phyloP scores from a whole-genome alignment of 2,329 filamentous ascomycete genomes.

The Aspergillus fructus region DNA sequence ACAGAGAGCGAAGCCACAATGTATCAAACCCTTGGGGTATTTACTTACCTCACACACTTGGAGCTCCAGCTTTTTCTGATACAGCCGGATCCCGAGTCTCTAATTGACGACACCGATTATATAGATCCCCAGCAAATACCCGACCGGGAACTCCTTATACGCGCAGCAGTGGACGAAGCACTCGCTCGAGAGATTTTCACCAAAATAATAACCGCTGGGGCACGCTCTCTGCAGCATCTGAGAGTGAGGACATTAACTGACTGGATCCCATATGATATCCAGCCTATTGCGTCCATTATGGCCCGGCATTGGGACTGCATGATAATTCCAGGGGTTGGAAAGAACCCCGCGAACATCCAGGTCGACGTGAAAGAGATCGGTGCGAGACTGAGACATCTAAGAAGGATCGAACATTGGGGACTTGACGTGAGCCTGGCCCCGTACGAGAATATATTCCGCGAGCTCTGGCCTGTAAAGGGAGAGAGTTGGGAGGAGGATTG shows the following conservation, averaged over 20 bases:
- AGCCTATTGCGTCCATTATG: background rate
- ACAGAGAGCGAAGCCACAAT: background rate
- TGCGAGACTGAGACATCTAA: background rate
- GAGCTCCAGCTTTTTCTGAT: background rate
- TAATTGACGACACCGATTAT: background rate
- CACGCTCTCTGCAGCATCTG: background rate
- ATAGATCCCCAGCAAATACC: background rate
- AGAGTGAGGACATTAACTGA: background rate
- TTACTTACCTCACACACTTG: background rate
- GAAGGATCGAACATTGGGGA: background rate
- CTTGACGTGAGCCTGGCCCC: background rate
- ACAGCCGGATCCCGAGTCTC: background rate
- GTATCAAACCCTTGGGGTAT: background rate
- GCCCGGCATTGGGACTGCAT: background rate
- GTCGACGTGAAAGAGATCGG: background rate
- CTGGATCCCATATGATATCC: background rate
- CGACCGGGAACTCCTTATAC: background rate
- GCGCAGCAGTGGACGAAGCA: background rate
- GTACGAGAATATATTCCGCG: background rate
- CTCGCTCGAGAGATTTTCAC: background rate
- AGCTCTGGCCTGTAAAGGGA: background rate
- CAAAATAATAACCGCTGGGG: background rate
- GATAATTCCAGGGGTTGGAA: background rate
- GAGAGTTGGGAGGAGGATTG: background rate
- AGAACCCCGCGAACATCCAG: background rate